Conservation (phyloP, 257 asterid species). For the Solanum chaucha region DNA sequence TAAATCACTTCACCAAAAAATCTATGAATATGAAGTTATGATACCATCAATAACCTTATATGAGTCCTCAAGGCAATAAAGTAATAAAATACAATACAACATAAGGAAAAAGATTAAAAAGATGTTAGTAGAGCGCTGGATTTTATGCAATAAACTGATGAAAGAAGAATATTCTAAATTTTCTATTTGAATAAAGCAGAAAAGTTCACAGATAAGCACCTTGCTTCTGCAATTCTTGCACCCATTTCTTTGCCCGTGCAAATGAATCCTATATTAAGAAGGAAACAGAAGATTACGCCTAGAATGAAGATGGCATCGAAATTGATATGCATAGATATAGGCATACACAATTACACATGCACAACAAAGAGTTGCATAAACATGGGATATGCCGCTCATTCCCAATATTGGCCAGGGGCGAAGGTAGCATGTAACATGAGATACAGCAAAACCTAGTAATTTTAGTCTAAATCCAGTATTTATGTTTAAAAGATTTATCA, state of each 20-base stretch:
- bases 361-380: not conserved
- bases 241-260: constrained; percentile 92
- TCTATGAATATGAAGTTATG: not conserved
- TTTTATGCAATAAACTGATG: not conserved
- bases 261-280: constrained; percentile 55
- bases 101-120: not conserved
- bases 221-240: constrained; percentile 93
- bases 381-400: not conserved
- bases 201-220: constrained; percentile 29
- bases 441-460: not conserved
- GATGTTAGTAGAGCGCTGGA: not conserved
- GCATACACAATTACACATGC: not conserved
- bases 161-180: not conserved
- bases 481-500: not conserved
- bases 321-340: not conserved
- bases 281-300: not conserved
- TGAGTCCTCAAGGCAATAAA: not conserved
- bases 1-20: not conserved
- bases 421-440: not conserved
- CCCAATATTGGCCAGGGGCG: not conserved
- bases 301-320: not conserved
- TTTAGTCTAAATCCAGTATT: not conserved
- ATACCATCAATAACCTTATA: not conserved
- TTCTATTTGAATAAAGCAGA: not conserved
- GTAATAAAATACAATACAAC: not conserved